Percentiles rank a stretch among this genome's conserved stretches.
phyloP scores from a whole-genome alignment of 768 basidiomycete genomes.

The Hortiboletus campestris region DNA sequence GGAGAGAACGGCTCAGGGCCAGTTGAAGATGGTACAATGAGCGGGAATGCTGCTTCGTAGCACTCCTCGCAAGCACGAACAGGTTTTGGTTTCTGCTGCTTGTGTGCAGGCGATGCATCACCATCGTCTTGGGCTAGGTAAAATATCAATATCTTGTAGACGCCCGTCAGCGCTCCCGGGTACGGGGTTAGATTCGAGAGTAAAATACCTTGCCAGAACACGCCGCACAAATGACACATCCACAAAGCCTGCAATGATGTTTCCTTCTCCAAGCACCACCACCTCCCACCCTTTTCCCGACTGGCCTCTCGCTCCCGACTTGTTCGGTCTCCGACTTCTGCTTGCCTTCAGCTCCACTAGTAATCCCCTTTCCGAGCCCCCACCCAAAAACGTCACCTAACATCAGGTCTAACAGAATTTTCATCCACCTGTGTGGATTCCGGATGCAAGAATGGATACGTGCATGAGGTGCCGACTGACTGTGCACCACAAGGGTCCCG shows the following conservation, averaged over 20 bases:
- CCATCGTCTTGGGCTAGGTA: constrained; percentile 50
- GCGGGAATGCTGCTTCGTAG: constrained; percentile 81
- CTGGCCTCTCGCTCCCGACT: constrained; percentile 5
- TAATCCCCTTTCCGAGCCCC: constrained; percentile 41
- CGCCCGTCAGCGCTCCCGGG: neutral
- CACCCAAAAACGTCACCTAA: constrained; percentile 29
- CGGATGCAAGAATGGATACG: too few species aligned
- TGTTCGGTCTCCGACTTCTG: constrained; percentile 12
- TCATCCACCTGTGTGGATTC: too few species aligned
- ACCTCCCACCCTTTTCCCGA: constrained; percentile 9
- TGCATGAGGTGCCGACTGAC: constrained; percentile 3
- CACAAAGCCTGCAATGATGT: constrained; percentile 87
- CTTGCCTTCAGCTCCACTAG: constrained; percentile 8
- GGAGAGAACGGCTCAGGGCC: constrained; percentile 5
- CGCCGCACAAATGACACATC: constrained; percentile 75
- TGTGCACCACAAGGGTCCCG: constrained; percentile 22
- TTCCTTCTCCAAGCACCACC: constrained; percentile 50
- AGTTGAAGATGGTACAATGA: constrained; percentile 21
- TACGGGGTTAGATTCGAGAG: neutral
- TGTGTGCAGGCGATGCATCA: constrained; percentile 40
- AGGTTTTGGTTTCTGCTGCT: constrained; percentile 52
- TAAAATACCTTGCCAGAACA: constrained; percentile 73
- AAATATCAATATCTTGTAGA: constrained; percentile 82
- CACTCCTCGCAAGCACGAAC: constrained; percentile 85
- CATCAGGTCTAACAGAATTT: constrained; percentile 23